Base-by-base conservation (phyloP, 805 yeast species). In the Deakozyma indianensis region DNA sequence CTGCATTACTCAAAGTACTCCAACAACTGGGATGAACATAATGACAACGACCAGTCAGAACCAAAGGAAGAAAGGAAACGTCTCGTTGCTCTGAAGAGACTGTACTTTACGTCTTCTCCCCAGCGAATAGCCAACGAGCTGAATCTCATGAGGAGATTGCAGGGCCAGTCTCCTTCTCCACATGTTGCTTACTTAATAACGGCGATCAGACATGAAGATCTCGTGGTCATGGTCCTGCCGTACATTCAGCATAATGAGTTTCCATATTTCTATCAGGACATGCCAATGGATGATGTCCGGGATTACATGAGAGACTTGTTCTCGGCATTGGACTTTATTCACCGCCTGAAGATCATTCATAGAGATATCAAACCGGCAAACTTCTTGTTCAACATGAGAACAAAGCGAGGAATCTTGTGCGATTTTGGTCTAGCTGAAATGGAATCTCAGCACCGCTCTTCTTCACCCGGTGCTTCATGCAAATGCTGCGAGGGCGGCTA, bases 71-170 rank as follows among this genome's bases (percentile, higher is more conserved):
- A 14, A 14, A 32, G 16, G 16, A 9, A n/a, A 9, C 42, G 41
- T 11, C 47, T 69, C 44, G 97, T 92, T 47, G 99, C 99, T 1
- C 68, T 92, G 53, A 92, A 92, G 60, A 77, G 92, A 56, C 86
- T 92, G 42, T 88, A 90, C 61, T 97, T 88, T 20, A 92, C 98
- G 0, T 84, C 96, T 1, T 86, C 96, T 4, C 96, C 97, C 0
- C 80, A 77, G 50, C 73, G 99, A 62, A 90, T 92, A 41, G 78
- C 75, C 54, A 88, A 88, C 60, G 99, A 92, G 61, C 71, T 92
- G 51, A 80, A 80, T 51, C 65, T 92, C 42, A 69, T 92, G 25
- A 35, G 45, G 16, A 44, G 50, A 2, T 46, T 32, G 18, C 38
- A 32, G 16, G 16, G 38, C 38, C 50, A 50, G n/a, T 49, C 52